phyloP scores from a whole-genome alignment of 768 basidiomycete genomes.

The Lyophyllum shimeji region DNA sequence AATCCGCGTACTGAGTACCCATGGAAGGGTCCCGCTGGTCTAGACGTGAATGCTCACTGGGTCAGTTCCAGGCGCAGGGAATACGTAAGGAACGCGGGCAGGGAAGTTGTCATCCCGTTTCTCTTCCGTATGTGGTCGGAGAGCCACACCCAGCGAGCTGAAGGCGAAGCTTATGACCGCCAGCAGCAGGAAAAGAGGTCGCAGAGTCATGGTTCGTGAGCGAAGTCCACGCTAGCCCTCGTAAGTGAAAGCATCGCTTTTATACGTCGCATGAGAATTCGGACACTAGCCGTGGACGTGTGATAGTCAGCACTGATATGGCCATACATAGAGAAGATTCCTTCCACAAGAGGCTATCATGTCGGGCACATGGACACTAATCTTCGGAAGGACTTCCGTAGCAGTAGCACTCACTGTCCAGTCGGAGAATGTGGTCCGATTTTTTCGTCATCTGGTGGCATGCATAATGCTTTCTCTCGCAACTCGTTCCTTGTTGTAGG shows the following conservation, averaged over 20 bases:
- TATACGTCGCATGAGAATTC: constrained; percentile 7
- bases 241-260: not conserved
- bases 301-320: too few relatives aligned
- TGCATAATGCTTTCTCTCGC: too few relatives aligned
- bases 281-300: too few relatives aligned
- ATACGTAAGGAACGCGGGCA: constrained; percentile 42
- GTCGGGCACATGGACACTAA: not conserved
- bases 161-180: not conserved
- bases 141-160: constrained; percentile 7
- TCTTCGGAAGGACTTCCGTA: not conserved
- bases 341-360: not conserved
- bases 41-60: constrained; percentile 16
- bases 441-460: too few relatives aligned
- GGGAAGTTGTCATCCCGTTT: constrained; percentile 36
- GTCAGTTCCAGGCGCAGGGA: constrained; percentile 35
- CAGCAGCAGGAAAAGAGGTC: constrained; percentile 6
- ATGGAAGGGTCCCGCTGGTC: not conserved
- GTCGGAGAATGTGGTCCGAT: too few relatives aligned
- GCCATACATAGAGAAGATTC: too few relatives aligned
- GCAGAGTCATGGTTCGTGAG: not conserved
- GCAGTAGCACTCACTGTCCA: too few relatives aligned
- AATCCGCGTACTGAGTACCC: not conserved
- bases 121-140: constrained; percentile 3
- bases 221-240: not conserved
- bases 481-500: too few relatives aligned